phyloP scores from a whole-genome alignment of 441 rosid species.

The Jatropha podagrica region DNA sequence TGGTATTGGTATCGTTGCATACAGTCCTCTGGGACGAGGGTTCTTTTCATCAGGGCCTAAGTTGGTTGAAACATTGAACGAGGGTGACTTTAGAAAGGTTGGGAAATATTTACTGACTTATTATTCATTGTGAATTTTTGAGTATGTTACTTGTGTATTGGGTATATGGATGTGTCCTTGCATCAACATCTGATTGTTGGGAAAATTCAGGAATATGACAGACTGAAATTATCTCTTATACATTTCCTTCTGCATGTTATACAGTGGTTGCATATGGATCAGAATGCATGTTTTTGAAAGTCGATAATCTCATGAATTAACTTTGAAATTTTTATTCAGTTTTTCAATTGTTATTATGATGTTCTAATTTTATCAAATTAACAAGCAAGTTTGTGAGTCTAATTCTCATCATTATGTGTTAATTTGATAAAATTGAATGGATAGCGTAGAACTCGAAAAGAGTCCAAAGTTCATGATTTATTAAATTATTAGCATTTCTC shows the following conservation, averaged over 20 bases:
- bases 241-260: background rate
- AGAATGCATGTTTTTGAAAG: too few relatives aligned
- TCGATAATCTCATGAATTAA: too few relatives aligned
- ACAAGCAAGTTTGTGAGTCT: too few relatives aligned
- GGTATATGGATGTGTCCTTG: background rate
- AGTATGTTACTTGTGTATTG: background rate
- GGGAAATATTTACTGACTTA: background rate
- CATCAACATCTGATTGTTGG: background rate
- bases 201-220: background rate
- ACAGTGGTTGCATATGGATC: too few relatives aligned
- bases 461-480: too few relatives aligned
- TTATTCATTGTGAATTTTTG: background rate
- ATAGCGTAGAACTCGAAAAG: too few relatives aligned
- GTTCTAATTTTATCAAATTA: too few relatives aligned
- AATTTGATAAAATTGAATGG: too few relatives aligned
- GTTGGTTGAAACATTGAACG: slow-evolving; percentile 29
- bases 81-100: slow-evolving; percentile 48
- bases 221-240: background rate
- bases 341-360: too few relatives aligned
- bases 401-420: too few relatives aligned
- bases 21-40: slow-evolving; percentile 63
- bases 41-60: slow-evolving; percentile 58
- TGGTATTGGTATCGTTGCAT: slow-evolving; percentile 75
- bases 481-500: too few relatives aligned
- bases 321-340: too few relatives aligned